These are phyloP conservation scores for Populus alba DNA, from an alignment of 345 rosid species.

Conservation along the genomic window DNA sequence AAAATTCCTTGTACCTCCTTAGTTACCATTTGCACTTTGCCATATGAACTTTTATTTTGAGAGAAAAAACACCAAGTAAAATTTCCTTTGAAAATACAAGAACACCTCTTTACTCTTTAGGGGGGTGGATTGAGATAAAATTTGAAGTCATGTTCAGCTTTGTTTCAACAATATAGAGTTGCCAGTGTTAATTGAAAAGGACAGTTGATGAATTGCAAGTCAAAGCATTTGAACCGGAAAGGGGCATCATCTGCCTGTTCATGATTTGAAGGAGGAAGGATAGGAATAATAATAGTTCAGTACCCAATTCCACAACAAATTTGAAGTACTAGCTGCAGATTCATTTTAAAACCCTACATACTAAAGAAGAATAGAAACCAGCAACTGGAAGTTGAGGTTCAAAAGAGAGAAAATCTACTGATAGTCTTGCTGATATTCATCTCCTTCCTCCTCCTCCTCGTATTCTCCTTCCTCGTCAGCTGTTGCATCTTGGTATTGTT, in stretches of 20 bases:
- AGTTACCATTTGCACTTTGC: too few relatives aligned
- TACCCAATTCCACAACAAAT: background rate
- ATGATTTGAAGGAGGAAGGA: background rate
- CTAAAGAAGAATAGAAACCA: background rate
- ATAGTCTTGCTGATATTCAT: slow-evolving; percentile 19
- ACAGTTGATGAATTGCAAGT: too few relatives aligned
- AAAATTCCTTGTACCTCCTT: too few relatives aligned
- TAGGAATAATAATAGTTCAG: background rate
- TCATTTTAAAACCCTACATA: background rate
- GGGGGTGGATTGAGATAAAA: too few relatives aligned
- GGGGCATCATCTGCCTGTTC: background rate
- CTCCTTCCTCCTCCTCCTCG: slow-evolving; percentile 24
- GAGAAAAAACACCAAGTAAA: too few relatives aligned
- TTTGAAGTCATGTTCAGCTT: too few relatives aligned
- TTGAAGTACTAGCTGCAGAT: background rate
- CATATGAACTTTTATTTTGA: too few relatives aligned
- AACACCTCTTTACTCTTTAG: too few relatives aligned
- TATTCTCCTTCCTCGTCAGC: slow-evolving; percentile 27
- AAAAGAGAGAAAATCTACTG: background rate
- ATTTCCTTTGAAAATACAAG: too few relatives aligned
- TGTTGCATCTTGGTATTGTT: slow-evolving; percentile 32
- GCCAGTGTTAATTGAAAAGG: too few relatives aligned
- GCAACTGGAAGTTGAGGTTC: slow-evolving; percentile 27
- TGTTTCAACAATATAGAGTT: too few relatives aligned
- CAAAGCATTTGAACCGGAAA: too few relatives aligned